phyloP scores from a whole-genome alignment of 1,284 basidiomycete genomes.

The Ganoderma meredithae region DNA sequence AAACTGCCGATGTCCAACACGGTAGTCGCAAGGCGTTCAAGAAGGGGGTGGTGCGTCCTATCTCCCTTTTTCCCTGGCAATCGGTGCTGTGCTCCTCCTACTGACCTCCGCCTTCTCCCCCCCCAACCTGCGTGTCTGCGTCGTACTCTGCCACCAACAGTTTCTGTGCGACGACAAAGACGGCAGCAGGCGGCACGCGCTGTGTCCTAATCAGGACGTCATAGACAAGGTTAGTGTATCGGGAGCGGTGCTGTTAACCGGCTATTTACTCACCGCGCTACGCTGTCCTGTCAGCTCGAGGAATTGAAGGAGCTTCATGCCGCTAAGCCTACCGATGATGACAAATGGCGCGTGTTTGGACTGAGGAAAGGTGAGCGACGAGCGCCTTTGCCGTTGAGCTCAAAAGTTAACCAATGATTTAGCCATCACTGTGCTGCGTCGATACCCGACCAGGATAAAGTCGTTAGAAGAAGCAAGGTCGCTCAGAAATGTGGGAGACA shows the following conservation, averaged over 20 bases:
- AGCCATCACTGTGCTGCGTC: slow-evolving; percentile 43
- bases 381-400: slow-evolving; percentile 2
- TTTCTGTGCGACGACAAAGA: slow-evolving; percentile 67
- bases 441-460: slow-evolving; percentile 66
- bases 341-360: slow-evolving; percentile 66
- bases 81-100: not conserved
- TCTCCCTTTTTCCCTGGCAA: not conserved
- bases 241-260: not conserved
- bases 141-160: slow-evolving; percentile 45
- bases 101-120: not conserved
- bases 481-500: slow-evolving; percentile 74
- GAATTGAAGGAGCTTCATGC: slow-evolving; percentile 68
- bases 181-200: slow-evolving; percentile 31
- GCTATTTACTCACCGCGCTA: not conserved
- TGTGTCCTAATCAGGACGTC: slow-evolving; percentile 69
- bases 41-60: slow-evolving; percentile 22
- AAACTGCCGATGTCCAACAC: slow-evolving; percentile 1
- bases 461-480: slow-evolving; percentile 67
- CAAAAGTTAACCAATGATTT: not conserved
- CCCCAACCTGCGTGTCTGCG: not conserved
- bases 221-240: slow-evolving; percentile 61
- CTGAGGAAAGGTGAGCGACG: slow-evolving; percentile 64
- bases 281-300: slow-evolving; percentile 53
- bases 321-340: slow-evolving; percentile 60
- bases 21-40: slow-evolving; percentile 19